A percentile compares a stretch with the other conserved stretches of the same genome.
Evolutionary conservation across 2,329 filamentous ascomycete genomes (phyloP).

Genomic region (Fusarium bactridioides): DNA sequence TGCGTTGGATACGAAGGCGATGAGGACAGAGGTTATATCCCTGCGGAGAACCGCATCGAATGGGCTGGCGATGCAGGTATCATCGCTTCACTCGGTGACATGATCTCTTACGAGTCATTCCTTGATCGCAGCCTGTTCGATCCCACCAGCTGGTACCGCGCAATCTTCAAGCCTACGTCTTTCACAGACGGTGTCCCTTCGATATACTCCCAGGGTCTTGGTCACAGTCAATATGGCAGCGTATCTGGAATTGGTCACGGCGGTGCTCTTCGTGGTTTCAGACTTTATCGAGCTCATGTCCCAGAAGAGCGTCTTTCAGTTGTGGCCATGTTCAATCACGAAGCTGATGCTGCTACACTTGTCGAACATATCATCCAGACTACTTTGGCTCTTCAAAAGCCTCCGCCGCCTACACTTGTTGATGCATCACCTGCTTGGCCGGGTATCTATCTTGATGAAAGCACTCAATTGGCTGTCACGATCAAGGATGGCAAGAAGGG

Average conservation of each 20-base stretch:
- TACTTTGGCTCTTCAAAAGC: slow-evolving; percentile 12
- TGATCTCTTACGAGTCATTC: slow-evolving; percentile 23
- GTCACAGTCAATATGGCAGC: slow-evolving; percentile 13
- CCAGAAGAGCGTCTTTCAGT: slow-evolving; percentile 23
- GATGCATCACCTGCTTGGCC: slow-evolving; percentile 5
- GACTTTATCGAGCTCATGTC: slow-evolving; percentile 16
- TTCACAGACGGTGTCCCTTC: slow-evolving; percentile 21
- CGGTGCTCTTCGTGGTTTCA: slow-evolving; percentile 23
- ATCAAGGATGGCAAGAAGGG: slow-evolving; percentile 5
- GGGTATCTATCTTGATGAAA: slow-evolving; percentile 16
- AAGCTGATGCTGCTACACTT: slow-evolving; percentile 15
- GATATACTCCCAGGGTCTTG: slow-evolving; percentile 11
- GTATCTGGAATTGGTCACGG: slow-evolving; percentile 11
- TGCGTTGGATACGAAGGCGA: slow-evolving; percentile 25
- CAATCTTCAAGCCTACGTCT: slow-evolving; percentile 11
- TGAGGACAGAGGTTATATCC: slow-evolving; percentile 13
- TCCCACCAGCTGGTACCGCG: slow-evolving; percentile 17
- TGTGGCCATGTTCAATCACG: slow-evolving; percentile 26
- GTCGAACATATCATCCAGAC: slow-evolving; percentile 7
- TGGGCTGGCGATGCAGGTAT: slow-evolving; percentile 28
- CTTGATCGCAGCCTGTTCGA: slow-evolving; percentile 17
- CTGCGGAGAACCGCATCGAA: slow-evolving; percentile 21
- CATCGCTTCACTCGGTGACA: slow-evolving; percentile 21
- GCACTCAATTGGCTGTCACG: slow-evolving; percentile 22
- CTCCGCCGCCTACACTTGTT: background rate